phyloP scores from a whole-genome alignment of 179 eudicot species.

The Amaranthus tricolor region DNA sequence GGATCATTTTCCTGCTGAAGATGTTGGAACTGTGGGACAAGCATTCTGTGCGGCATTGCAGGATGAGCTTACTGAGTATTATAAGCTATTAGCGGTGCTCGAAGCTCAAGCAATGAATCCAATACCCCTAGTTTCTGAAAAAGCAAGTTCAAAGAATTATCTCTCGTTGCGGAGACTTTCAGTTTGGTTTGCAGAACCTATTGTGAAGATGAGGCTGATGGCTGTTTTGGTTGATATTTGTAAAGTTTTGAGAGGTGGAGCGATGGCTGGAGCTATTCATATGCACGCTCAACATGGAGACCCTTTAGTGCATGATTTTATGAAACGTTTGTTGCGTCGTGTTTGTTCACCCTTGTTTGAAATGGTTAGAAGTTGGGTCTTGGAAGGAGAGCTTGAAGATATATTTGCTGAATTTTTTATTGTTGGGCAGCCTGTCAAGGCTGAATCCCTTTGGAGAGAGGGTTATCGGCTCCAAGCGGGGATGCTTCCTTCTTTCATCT shows the following conservation, averaged over 20 bases:
- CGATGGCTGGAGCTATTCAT: constrained; percentile 97
- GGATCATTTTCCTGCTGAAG: constrained; percentile 61
- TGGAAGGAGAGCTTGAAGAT: constrained; percentile 98
- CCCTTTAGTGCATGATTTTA: constrained; percentile 81
- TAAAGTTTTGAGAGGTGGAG: constrained; percentile 86
- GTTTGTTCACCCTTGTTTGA: constrained; percentile 96
- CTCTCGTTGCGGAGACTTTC: constrained; percentile 76
- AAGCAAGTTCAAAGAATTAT: constrained; percentile 61
- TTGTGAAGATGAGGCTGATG: constrained; percentile 94
- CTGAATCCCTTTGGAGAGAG: constrained; percentile 96
- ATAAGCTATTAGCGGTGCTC: constrained; percentile 90
- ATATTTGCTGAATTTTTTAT: constrained; percentile 84
- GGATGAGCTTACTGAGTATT: constrained; percentile 87
- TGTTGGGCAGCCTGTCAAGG: constrained; percentile 81
- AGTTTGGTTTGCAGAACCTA: constrained; percentile 92
- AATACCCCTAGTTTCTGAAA: constrained; percentile 72
- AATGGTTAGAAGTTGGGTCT: constrained; percentile 99
- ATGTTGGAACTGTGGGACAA: constrained; percentile 94
- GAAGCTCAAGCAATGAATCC: constrained; percentile 88
- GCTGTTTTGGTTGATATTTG: constrained; percentile 90
- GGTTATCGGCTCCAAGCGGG: constrained; percentile 78
- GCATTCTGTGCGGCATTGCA: constrained; percentile 94
- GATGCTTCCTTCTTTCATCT: constrained; percentile 96
- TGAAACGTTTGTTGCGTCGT: constrained; percentile 75
- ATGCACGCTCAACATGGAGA: constrained; percentile 98